Base-by-base conservation (phyloP, 345 rosid species). In the Gynandropsis gynandra region DNA sequence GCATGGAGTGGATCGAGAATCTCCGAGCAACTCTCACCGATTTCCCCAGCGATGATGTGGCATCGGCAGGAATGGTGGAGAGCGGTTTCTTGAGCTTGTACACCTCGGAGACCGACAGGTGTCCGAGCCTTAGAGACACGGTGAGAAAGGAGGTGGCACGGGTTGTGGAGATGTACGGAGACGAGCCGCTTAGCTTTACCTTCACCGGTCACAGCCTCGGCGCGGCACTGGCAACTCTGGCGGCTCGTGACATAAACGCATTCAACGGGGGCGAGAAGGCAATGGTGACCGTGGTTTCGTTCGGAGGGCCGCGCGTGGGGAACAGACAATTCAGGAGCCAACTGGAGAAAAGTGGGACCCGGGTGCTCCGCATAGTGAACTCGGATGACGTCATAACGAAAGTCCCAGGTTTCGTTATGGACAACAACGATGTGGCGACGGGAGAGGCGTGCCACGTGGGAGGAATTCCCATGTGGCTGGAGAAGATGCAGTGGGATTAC, bases 251-350 rank as follows among this genome's bases (percentile, higher is more conserved):
- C 54, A 70, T 92, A 31, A 85, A 74, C 41, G 71, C 83, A 35
- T 64, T 68, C 14, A 77, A 80, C 52, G 62, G 54, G 18, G 33
- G 50, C 2, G 69, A 24, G 5, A 24, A 80, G 9, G 85, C 96
- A 0, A 58, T 78, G 55, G 88, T 82, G 15, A 82, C 98, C 1
- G 98, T 90, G 3, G 65, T 90, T 49, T 90, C 98, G 4, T 90
- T 90, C 35, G 98, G 95, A 1, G 93, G 95, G 29, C 98, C 98
- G 5, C 87, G 95, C 8, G 93, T 90, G 1, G 98, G 98, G 1
- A 80, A 90, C 74, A 56, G 67, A 55, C 65, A 77, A 46, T 87
- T 90, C 63, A 51, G 92, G 7, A 65, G 54, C n/a, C 59, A 61
- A 1, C 71, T 90, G 21, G 98, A 90, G 60, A 67, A 66, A 43